Conservation (phyloP, 2,329 filamentous ascomycete genomes). For the Trichoderma sp. region DNA sequence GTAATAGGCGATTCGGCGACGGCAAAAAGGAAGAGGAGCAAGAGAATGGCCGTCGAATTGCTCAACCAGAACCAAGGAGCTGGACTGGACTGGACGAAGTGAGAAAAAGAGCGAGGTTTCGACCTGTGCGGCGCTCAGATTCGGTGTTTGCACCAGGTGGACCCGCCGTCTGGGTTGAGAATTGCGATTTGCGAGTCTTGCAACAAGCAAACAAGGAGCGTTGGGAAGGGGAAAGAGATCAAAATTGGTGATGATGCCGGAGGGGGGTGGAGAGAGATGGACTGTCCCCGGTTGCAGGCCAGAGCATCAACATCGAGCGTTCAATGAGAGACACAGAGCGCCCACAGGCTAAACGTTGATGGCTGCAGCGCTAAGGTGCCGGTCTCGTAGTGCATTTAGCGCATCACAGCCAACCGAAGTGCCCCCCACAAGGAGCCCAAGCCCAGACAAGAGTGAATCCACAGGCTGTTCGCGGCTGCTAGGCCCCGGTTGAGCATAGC, state of each 20-base stretch:
- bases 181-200: background rate
- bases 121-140: background rate
- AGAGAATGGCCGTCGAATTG: background rate
- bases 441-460: conserved; percentile 2
- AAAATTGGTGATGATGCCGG: conserved; percentile 10
- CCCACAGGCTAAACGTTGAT: conserved; percentile 7
- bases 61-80: background rate
- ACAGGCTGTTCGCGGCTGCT: conserved; percentile 14
- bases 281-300: background rate
- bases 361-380: conserved; percentile 16
- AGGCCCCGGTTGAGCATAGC: conserved; percentile 11
- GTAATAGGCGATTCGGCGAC: background rate
- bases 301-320: background rate
- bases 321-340: background rate
- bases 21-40: background rate
- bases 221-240: conserved; percentile 2
- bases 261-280: background rate
- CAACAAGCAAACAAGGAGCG: conserved; percentile 5
- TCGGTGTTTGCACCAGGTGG: conserved; percentile 13
- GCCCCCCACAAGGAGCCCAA: background rate
- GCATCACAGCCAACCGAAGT: conserved; percentile 13
- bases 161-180: conserved; percentile 15
- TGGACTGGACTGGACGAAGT: background rate
- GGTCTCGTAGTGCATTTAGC: conserved; percentile 8
- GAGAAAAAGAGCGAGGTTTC: background rate